phyloP scores from a whole-genome alignment of 2,329 filamentous ascomycete species.

The Colletotrichum liaoningense region DNA sequence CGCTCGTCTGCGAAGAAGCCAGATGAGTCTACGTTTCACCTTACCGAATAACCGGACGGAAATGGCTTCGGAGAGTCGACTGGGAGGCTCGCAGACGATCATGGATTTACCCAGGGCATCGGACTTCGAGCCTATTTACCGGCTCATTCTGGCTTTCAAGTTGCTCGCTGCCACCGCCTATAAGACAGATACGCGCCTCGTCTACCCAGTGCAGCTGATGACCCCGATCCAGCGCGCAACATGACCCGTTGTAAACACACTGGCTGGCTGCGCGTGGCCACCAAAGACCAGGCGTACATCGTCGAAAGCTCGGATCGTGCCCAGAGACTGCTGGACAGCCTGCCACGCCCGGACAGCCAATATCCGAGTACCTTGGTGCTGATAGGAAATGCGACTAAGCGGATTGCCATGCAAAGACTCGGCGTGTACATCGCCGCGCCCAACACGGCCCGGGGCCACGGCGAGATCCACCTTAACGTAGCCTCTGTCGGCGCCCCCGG shows the following conservation, averaged over 20 bases:
- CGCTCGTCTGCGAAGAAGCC: too few species aligned
- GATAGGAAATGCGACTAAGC: neutral
- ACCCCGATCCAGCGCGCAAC: neutral
- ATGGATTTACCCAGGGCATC: too few species aligned
- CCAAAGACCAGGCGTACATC: neutral
- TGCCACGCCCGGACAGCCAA: neutral
- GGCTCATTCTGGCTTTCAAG: neutral
- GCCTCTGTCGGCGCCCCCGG: neutral
- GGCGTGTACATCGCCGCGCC: neutral
- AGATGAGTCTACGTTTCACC: too few species aligned
- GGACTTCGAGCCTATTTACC: too few species aligned
- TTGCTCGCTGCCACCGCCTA: neutral
- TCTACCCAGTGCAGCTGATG: neutral
- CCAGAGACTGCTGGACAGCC: constrained; percentile 7
- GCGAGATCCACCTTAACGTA: neutral
- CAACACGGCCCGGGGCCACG: neutral
- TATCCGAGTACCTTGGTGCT: constrained; percentile 2
- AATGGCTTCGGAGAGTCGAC: too few species aligned
- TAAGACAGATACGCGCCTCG: neutral
- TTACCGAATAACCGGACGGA: too few species aligned
- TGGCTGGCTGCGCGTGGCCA: neutral
- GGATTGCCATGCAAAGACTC: constrained; percentile 2
- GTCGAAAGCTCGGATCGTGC: neutral
- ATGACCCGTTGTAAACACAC: constrained; percentile 7
- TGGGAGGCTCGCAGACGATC: too few species aligned